Evolutionary conservation across 176 grass and related monocot species (phyloP).

Genomic region (Oryza meyeriana): DNA sequence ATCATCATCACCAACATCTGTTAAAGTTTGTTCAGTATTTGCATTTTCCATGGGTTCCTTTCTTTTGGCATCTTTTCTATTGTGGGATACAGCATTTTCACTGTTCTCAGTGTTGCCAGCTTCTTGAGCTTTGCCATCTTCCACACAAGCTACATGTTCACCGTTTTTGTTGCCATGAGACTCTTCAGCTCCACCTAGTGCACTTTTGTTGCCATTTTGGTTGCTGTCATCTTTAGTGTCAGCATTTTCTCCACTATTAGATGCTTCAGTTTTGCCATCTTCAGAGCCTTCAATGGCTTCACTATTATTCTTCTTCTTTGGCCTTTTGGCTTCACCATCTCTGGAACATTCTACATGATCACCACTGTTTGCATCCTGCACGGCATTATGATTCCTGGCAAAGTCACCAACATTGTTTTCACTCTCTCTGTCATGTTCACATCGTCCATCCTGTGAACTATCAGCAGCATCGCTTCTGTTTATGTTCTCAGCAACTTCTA

Average conservation of each 20-base stretch:
- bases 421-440: background rate
- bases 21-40: background rate
- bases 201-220: background rate
- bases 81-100: background rate
- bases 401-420: background rate
- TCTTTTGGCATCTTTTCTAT: background rate
- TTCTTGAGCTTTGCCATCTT: slow-evolving; percentile 30
- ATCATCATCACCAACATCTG: background rate
- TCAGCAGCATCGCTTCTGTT: background rate
- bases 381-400: background rate
- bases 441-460: background rate
- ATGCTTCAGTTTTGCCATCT: background rate
- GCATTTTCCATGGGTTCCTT: background rate
- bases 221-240: background rate
- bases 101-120: background rate
- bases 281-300: background rate
- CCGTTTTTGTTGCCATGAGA: background rate
- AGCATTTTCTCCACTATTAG: slow-evolving; percentile 2
- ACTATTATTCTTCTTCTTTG: background rate
- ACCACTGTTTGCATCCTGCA: background rate
- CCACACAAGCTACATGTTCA: background rate
- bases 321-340: slow-evolving; percentile 14
- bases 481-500: slow-evolving; percentile 1
- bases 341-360: background rate
- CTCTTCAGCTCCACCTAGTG: slow-evolving; percentile 15